These are phyloP conservation scores for Lasiodiplodia sp. DNA, from an alignment of 2,329 filamentous ascomycete species.

Conservation along the genomic window DNA sequence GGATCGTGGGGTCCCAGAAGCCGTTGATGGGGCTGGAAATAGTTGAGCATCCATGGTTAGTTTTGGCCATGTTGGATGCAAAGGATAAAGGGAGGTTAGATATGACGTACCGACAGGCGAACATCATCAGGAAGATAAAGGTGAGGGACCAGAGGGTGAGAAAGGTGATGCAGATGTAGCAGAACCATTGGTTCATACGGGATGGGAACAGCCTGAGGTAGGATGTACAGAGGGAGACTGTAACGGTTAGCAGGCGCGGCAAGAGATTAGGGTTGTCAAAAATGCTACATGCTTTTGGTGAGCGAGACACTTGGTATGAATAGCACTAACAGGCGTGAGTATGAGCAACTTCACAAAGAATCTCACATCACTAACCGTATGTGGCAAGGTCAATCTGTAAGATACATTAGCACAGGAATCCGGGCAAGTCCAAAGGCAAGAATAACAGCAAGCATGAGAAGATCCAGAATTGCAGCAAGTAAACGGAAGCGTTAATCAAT, in stretches of 20 bases:
- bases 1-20: slow-evolving; percentile 17
- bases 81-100: not conserved
- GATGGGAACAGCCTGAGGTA: slow-evolving; percentile 40
- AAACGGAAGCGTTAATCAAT: slow-evolving; percentile 11
- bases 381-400: slow-evolving; percentile 28
- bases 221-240: slow-evolving; percentile 18
- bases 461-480: not conserved
- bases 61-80: not conserved
- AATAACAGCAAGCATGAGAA: not conserved
- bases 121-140: slow-evolving; percentile 39
- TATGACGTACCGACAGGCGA: slow-evolving; percentile 41
- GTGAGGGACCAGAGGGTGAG: slow-evolving; percentile 35
- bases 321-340: slow-evolving; percentile 33
- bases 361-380: slow-evolving; percentile 4
- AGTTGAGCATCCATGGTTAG: not conserved
- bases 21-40: slow-evolving; percentile 17
- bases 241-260: slow-evolving; percentile 28
- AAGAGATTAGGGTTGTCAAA: slow-evolving; percentile 31
- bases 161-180: slow-evolving; percentile 37
- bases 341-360: too few species aligned
- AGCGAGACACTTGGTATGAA: slow-evolving; percentile 38
- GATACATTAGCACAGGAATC: slow-evolving; percentile 34
- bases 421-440: slow-evolving; percentile 30
- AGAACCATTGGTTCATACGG: slow-evolving; percentile 40
- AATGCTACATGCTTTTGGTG: slow-evolving; percentile 37